Percentiles rank a stretch among this genome's conserved stretches.
Evolutionary conservation across 2,329 filamentous ascomycete species (phyloP).

Genomic region (Trichoderma afroharzianum): DNA sequence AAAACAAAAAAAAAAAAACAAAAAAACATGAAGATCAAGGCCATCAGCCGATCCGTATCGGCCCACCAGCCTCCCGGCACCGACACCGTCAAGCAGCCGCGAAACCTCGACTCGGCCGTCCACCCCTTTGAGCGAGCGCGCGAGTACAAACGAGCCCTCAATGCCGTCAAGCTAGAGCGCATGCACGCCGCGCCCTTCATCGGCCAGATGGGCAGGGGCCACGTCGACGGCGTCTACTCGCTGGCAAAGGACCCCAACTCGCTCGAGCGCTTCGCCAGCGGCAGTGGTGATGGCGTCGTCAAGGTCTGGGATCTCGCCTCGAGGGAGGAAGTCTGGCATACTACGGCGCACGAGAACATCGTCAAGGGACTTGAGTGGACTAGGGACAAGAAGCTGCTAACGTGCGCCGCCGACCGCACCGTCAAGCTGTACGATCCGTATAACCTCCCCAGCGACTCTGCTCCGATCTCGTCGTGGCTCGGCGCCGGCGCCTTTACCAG

Average conservation of each 20-base stretch:
- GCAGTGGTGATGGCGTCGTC: conserved; percentile 85
- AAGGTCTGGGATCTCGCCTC: conserved; percentile 84
- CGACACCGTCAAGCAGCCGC: conserved; percentile 60
- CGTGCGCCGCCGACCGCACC: conserved; percentile 79
- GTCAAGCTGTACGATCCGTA: conserved; percentile 93
- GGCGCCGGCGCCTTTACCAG: conserved; percentile 79
- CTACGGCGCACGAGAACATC: conserved; percentile 85
- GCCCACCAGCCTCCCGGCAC: conserved; percentile 65
- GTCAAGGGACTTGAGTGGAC: conserved; percentile 93
- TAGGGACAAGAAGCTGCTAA: conserved; percentile 75
- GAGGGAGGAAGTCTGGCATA: conserved; percentile 70
- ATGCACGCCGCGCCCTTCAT: conserved; percentile 79
- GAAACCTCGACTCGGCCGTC: conserved; percentile 76
- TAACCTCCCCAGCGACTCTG: conserved; percentile 61
- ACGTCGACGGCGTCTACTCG: conserved; percentile 82
- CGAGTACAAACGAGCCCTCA: conserved; percentile 59
- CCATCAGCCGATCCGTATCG: conserved; percentile 61
- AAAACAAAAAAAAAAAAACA: not conserved
- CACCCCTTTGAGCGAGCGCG: conserved; percentile 89
- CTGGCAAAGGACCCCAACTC: conserved; percentile 77
- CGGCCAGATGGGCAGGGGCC: conserved; percentile 80
- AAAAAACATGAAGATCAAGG: conserved; percentile 55
- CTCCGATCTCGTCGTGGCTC: conserved; percentile 81
- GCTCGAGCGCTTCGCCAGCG: conserved; percentile 72
- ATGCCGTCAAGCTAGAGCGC: conserved; percentile 88